A percentile compares a stretch with the other conserved stretches of the same genome.
These are phyloP conservation scores for Dipteronia dyeriana DNA, from an alignment of 345 rosid species.

Conservation along the genomic window DNA sequence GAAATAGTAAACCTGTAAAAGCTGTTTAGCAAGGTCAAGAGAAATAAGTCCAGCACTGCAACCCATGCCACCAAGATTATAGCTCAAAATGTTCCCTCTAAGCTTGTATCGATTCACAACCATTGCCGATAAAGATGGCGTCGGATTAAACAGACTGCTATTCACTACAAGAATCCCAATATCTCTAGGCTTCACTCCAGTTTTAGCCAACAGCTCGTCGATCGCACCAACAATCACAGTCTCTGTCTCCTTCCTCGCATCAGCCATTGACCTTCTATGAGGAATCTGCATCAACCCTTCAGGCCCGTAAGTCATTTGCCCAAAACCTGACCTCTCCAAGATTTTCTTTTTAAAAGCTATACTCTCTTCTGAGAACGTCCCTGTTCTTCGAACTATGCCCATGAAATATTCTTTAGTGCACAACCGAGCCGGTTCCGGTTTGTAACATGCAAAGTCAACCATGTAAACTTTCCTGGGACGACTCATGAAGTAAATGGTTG, in stretches of 20 bases:
- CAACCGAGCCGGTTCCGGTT: slow-evolving; percentile 7
- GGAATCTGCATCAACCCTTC: slow-evolving; percentile 9
- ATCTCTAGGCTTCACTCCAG: slow-evolving; percentile 46
- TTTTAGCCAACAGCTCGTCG: slow-evolving; percentile 44
- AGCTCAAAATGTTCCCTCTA: slow-evolving; percentile 45
- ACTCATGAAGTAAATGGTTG: slow-evolving; percentile 31
- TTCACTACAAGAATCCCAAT: slow-evolving; percentile 54
- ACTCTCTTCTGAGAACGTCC: slow-evolving; percentile 7
- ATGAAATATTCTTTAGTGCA: not conserved
- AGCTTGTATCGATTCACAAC: slow-evolving; percentile 52
- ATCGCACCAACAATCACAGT: slow-evolving; percentile 49
- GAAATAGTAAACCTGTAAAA: slow-evolving; percentile 43
- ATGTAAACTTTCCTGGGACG: slow-evolving; percentile 26
- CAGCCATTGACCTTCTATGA: slow-evolving; percentile 25
- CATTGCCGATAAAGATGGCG: slow-evolving; percentile 51
- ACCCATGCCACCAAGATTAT: slow-evolving; percentile 66
- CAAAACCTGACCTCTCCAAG: slow-evolving; percentile 15
- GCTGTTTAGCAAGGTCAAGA: slow-evolving; percentile 58
- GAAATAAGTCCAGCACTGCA: slow-evolving; percentile 61
- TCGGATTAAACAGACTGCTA: slow-evolving; percentile 51
- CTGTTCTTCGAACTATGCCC: not conserved
- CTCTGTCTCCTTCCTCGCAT: slow-evolving; percentile 49
- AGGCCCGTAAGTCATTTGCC: slow-evolving; percentile 1
- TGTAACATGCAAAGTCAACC: slow-evolving; percentile 27
- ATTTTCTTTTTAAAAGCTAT: slow-evolving; percentile 4